Evolutionary conservation across 176 grass and related monocot genomes (phyloP).

Genomic region (Raddia guianensis): DNA sequence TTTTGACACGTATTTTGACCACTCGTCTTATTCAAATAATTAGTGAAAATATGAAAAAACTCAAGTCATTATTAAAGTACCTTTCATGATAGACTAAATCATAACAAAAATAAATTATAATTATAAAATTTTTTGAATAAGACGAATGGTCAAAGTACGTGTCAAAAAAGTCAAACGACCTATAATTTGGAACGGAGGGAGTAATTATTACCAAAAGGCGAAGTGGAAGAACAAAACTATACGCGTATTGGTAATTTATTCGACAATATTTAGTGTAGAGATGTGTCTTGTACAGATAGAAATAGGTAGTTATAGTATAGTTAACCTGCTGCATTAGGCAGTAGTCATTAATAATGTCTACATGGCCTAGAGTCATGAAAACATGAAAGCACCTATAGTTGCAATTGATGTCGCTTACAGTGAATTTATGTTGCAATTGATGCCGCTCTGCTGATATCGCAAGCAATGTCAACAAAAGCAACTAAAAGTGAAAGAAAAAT

Average conservation of each 20-base stretch:
- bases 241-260: neutral
- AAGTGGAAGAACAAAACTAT: neutral
- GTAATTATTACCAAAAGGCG: neutral
- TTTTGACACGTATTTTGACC: no score
- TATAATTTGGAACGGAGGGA: no score
- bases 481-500: neutral
- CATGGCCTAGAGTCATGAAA: neutral
- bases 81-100: no score
- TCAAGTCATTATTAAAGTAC: no score
- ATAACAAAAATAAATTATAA: no score
- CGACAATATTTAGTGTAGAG: neutral
- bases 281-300: neutral
- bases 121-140: no score
- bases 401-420: neutral
- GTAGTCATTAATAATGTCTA: neutral
- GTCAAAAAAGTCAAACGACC: no score
- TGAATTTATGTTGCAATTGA: neutral
- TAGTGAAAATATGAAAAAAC: no score
- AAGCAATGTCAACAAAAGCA: conserved; percentile 26
- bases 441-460: neutral
- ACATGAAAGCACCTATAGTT: neutral
- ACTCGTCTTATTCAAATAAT: no score
- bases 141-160: no score
- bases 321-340: neutral
- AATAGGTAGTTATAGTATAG: neutral